phyloP scores from a whole-genome alignment of 2,329 filamentous ascomycete species.

The Penicillium sclerotigenum region DNA sequence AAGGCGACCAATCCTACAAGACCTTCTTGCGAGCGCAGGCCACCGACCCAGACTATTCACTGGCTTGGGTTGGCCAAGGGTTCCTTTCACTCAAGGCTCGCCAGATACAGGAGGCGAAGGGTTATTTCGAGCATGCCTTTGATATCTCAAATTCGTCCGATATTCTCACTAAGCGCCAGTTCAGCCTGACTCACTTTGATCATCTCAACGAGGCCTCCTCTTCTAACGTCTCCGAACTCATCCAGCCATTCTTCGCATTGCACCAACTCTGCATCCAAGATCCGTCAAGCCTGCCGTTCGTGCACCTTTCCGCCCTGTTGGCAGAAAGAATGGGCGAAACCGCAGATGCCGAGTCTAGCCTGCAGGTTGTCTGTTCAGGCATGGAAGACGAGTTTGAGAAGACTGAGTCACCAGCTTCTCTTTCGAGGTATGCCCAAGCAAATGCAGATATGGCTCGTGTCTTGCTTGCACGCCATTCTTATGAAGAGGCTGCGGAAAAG shows the following conservation, averaged over 20 bases:
- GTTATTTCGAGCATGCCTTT: slow-evolving; percentile 89
- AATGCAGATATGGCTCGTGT: slow-evolving; percentile 85
- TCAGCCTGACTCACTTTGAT: slow-evolving; percentile 78
- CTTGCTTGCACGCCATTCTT: slow-evolving; percentile 66
- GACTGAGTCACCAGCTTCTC: slow-evolving; percentile 70
- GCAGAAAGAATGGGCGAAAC: slow-evolving; percentile 75
- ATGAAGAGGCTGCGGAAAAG: slow-evolving; percentile 69
- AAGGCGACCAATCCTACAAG: slow-evolving; percentile 80
- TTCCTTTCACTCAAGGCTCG: slow-evolving; percentile 75
- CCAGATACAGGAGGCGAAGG: slow-evolving; percentile 71
- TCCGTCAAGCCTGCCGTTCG: slow-evolving; percentile 67
- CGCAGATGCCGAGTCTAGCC: slow-evolving; percentile 57
- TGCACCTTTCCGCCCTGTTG: slow-evolving; percentile 76
- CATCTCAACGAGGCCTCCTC: slow-evolving; percentile 58
- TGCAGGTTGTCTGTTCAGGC: slow-evolving; percentile 64
- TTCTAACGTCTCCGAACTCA: slow-evolving; percentile 58
- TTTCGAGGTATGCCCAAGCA: slow-evolving; percentile 74
- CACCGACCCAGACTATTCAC: slow-evolving; percentile 86
- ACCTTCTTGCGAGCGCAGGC: slow-evolving; percentile 90
- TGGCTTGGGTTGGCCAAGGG: slow-evolving; percentile 92
- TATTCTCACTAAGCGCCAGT: slow-evolving; percentile 71
- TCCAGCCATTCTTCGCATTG: slow-evolving; percentile 85
- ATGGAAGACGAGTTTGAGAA: slow-evolving; percentile 82
- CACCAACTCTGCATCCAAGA: slow-evolving; percentile 72
- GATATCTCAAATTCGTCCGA: slow-evolving; percentile 81